Percentiles rank a stretch among this genome's conserved stretches.
Conservation (phyloP, 2,329 filamentous ascomycete genomes). For the Xylariaceae sp. region DNA sequence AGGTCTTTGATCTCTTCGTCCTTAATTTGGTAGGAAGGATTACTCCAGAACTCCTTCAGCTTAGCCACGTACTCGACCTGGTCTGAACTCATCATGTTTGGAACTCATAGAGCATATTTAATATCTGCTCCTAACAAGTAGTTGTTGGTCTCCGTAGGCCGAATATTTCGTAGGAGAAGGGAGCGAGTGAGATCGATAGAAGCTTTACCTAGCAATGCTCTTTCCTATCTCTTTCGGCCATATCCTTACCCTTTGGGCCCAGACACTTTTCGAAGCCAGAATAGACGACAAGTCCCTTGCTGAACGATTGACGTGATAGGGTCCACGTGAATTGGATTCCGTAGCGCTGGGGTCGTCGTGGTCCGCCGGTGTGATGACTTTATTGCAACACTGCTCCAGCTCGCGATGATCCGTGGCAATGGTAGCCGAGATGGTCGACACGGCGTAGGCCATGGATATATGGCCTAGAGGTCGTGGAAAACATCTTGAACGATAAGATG, state of each 20-base stretch:
- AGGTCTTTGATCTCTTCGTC: constrained; percentile 7
- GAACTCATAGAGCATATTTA: constrained; percentile 41
- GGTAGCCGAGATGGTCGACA: not conserved
- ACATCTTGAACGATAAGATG: no score
- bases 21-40: constrained; percentile 39
- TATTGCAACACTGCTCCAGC: constrained; percentile 35
- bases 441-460: no score
- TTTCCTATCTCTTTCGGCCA: constrained; percentile 38
- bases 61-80: constrained; percentile 38
- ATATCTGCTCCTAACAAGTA: no score
- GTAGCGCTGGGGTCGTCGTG: constrained; percentile 39
- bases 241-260: constrained; percentile 31
- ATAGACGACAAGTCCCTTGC: constrained; percentile 47
- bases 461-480: no score
- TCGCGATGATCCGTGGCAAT: constrained; percentile 18
- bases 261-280: constrained; percentile 41
- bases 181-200: no score
- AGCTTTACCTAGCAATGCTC: constrained; percentile 22
- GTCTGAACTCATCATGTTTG: constrained; percentile 37
- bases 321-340: constrained; percentile 52
- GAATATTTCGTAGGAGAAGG: no score
- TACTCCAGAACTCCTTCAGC: constrained; percentile 38
- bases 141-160: not conserved
- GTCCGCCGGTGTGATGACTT: constrained; percentile 38
- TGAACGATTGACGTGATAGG: constrained; percentile 46